Conservation (phyloP, 2,329 filamentous ascomycete genomes). For the Ploettnerulaceae sp. region DNA sequence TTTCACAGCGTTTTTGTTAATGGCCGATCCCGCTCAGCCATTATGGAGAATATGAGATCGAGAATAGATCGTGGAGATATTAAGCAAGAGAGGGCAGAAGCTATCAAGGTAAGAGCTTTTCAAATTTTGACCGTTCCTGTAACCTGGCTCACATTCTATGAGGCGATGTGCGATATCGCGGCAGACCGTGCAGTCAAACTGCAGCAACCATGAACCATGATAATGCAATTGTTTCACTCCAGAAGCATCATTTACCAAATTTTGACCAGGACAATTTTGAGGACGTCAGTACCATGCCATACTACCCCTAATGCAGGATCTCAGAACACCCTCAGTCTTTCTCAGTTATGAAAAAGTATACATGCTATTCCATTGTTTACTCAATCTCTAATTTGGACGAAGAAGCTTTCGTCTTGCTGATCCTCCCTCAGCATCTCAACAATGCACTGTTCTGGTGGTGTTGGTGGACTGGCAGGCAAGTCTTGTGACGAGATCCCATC, state of each 20-base stretch:
- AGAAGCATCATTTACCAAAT: background rate
- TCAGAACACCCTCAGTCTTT: conserved; percentile 8
- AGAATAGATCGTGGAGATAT: conserved; percentile 67
- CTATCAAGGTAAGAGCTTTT: conserved; percentile 56
- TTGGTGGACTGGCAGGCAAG: conserved; percentile 26
- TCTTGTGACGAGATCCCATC: conserved; percentile 31
- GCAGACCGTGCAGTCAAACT: conserved; percentile 59
- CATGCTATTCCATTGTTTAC: conserved; percentile 24
- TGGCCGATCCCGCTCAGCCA: conserved; percentile 63
- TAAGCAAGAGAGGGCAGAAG: conserved; percentile 63
- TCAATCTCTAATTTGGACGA: conserved; percentile 31
- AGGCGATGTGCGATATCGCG: conserved; percentile 87
- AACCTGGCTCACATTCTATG: conserved; percentile 18
- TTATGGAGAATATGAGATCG: conserved; percentile 76
- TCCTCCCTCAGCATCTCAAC: conserved; percentile 31
- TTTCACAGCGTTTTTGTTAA: conserved; percentile 74
- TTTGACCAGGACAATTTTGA: conserved; percentile 11
- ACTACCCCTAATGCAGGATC: conserved; percentile 11
- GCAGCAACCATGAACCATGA: conserved; percentile 15
- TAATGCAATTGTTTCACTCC: background rate
- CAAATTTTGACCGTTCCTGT: background rate
- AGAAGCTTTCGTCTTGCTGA: conserved; percentile 27
- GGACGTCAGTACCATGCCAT: conserved; percentile 10
- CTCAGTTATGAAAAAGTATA: background rate
- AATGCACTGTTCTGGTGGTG: conserved; percentile 29